Conservation (phyloP, 345 rosid species). For the Passiflora organensis region DNA sequence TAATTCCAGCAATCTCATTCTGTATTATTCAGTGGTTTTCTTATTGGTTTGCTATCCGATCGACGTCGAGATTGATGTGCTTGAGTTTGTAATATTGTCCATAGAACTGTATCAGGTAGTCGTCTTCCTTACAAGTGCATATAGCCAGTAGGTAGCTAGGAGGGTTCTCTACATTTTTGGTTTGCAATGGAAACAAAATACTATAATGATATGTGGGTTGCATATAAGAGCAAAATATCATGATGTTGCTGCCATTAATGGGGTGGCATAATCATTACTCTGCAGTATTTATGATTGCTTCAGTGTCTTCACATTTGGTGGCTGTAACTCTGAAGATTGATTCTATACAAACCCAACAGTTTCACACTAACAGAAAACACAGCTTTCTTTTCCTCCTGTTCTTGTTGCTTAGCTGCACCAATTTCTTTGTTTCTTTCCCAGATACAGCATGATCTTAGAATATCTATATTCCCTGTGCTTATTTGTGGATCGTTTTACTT, state of each 20-base stretch:
- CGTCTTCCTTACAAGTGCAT: not conserved
- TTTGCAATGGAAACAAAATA: not conserved
- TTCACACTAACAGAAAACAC: not conserved
- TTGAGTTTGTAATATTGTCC: no score
- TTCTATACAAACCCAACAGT: not conserved
- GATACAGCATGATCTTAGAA: no score
- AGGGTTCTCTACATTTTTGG: not conserved
- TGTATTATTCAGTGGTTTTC: not conserved
- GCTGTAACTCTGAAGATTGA: not conserved
- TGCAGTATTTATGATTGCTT: slow-evolving; percentile 5
- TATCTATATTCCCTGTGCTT: no score
- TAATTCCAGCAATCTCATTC: not conserved
- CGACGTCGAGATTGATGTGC: not conserved
- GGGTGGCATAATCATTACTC: no score
- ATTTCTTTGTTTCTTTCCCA: no score
- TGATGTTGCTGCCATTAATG: slow-evolving; percentile 2
- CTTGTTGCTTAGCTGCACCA: no score
- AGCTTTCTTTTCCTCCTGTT: no score
- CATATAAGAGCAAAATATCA: not conserved
- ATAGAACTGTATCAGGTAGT: not conserved
- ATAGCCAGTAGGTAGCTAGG: no score
- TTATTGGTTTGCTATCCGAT: not conserved
- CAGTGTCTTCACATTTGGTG: slow-evolving; percentile 7
- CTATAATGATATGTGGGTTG: not conserved
- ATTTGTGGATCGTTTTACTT: no score